These are phyloP conservation scores for Iris macrosiphon DNA, from an alignment of 106 monocot genomes.

Conservation along the genomic window DNA sequence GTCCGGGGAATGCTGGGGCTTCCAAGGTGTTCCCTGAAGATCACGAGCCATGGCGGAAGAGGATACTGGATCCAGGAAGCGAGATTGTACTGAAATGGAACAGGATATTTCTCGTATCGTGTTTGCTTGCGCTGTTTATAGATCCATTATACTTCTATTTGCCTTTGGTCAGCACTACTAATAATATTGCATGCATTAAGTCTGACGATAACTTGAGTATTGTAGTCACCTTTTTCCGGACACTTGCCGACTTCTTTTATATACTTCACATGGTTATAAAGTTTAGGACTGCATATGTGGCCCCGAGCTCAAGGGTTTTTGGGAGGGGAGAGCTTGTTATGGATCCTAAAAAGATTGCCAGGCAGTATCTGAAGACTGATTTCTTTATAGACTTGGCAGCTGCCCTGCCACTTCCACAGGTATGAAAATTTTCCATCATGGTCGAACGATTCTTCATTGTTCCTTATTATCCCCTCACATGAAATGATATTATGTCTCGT, in stretches of 20 bases:
- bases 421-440: not conserved
- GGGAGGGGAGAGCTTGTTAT: constrained; percentile 84
- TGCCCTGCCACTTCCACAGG: constrained; percentile 91
- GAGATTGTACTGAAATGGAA: constrained; percentile 57
- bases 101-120: constrained; percentile 40
- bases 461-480: too few relatives aligned
- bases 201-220: constrained; percentile 35
- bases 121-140: constrained; percentile 57
- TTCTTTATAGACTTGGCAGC: constrained; percentile 68
- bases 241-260: constrained; percentile 64
- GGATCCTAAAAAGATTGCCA: constrained; percentile 65
- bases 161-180: constrained; percentile 23
- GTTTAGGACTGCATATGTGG: constrained; percentile 79
- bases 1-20: constrained; percentile 3
- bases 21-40: constrained; percentile 35
- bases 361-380: constrained; percentile 61
- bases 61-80: constrained; percentile 60
- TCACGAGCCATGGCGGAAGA: constrained; percentile 38
- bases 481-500: too few relatives aligned
- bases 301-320: constrained; percentile 77
- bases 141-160: constrained; percentile 69
- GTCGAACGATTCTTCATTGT: too few relatives aligned
- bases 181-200: constrained; percentile 34
- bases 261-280: constrained; percentile 66
- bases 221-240: constrained; percentile 32